phyloP scores from a whole-genome alignment of 2,329 filamentous ascomycete species.

The Epichloe scottii region DNA sequence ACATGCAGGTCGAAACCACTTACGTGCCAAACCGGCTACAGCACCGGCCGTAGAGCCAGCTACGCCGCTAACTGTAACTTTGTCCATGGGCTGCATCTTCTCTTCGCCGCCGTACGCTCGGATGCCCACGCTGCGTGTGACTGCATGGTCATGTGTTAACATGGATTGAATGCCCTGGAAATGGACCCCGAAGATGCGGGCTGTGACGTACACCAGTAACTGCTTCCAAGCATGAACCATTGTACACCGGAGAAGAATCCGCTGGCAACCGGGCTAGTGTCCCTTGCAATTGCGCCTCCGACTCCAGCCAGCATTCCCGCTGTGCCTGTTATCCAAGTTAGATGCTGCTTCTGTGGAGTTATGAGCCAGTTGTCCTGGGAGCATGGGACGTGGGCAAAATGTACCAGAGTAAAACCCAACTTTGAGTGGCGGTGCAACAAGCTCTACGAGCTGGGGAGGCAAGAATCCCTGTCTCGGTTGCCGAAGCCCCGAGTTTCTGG shows the following conservation, averaged over 20 bases:
- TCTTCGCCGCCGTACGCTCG: constrained; percentile 37
- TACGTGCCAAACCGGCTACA: constrained; percentile 43
- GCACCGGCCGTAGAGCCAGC: constrained; percentile 59
- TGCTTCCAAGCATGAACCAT: constrained; percentile 67
- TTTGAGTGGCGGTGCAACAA: constrained; percentile 40
- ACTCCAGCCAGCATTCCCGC: constrained; percentile 54
- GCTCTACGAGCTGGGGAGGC: constrained; percentile 30
- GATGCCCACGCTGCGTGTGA: constrained; percentile 34
- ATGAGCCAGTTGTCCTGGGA: too few relatives aligned
- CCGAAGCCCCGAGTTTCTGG: constrained; percentile 12
- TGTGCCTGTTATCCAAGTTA: constrained; percentile 31
- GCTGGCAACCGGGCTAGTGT: constrained; percentile 55
- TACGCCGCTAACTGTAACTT: constrained; percentile 52
- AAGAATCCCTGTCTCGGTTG: constrained; percentile 24
- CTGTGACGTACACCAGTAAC: constrained; percentile 54
- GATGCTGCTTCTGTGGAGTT: neutral
- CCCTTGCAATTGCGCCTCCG: constrained; percentile 58
- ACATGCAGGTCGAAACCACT: constrained; percentile 14
- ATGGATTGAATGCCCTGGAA: neutral
- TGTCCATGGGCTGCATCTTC: constrained; percentile 43
- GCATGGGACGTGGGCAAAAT: neutral
- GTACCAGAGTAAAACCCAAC: constrained; percentile 48
- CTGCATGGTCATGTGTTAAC: constrained; percentile 19
- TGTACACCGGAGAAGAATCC: constrained; percentile 62
- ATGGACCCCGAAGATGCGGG: too few relatives aligned